Evolutionary conservation across 768 basidiomycete genomes (phyloP).

Genomic region (Xanthoconium purpureum): DNA sequence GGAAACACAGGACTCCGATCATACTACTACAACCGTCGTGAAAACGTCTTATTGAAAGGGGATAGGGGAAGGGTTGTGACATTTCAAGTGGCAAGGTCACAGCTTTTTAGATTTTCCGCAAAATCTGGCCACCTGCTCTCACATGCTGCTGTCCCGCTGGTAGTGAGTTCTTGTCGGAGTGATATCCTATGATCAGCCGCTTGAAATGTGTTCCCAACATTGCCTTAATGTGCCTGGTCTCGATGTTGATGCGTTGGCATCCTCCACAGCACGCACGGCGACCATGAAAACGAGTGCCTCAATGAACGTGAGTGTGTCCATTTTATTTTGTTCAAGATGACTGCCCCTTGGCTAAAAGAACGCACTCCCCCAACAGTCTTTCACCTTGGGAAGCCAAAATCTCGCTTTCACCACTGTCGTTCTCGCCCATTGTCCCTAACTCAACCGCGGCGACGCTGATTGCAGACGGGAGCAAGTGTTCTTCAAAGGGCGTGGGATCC

Average conservation of each 20-base stretch:
- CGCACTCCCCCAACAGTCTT: conserved; percentile 19
- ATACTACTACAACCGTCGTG: conserved; percentile 91
- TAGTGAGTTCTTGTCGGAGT: too few relatives aligned
- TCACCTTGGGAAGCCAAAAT: neutral
- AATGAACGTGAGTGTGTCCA: neutral
- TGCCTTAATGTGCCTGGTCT: too few relatives aligned
- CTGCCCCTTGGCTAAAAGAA: conserved; percentile 19
- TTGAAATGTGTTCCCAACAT: too few relatives aligned
- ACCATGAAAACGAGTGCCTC: too few relatives aligned
- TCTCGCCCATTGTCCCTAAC: conserved; percentile 22
- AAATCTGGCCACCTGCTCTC: too few relatives aligned
- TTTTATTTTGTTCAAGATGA: conserved; percentile 12
- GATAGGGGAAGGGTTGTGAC: too few relatives aligned
- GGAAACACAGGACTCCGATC: conserved; percentile 85
- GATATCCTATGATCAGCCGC: too few relatives aligned
- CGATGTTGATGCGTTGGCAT: conserved; percentile 17
- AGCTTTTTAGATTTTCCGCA: too few relatives aligned
- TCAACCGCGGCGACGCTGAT: conserved; percentile 55
- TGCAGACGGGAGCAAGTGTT: conserved; percentile 74
- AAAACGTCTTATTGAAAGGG: too few relatives aligned
- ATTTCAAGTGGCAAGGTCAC: too few relatives aligned
- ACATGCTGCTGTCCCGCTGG: too few relatives aligned
- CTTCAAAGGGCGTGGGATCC: conserved; percentile 90
- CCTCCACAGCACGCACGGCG: too few relatives aligned
- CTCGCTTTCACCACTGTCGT: conserved; percentile 12